Evolutionary conservation across 176 grass and related monocot species (phyloP).

Genomic region (Aegilops longissima): DNA sequence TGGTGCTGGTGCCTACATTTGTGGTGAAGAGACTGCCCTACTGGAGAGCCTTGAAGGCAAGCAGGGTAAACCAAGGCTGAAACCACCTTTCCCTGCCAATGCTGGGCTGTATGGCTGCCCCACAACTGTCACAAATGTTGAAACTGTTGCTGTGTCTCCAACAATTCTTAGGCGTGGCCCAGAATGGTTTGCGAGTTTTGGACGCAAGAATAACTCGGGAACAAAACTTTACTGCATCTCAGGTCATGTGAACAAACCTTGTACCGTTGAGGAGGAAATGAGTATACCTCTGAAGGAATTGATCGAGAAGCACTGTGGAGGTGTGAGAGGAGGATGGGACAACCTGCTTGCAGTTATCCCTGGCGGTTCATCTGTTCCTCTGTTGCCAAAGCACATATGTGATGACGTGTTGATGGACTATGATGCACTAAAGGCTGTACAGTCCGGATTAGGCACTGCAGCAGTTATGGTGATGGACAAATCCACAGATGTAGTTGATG

Average conservation of each 20-base stretch:
- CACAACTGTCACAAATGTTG: slow-evolving; percentile 90
- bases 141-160: slow-evolving; percentile 88
- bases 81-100: slow-evolving; percentile 92
- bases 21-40: slow-evolving; percentile 93
- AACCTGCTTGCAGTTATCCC: slow-evolving; percentile 87
- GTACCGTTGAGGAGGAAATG: slow-evolving; percentile 96
- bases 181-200: slow-evolving; percentile 96
- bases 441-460: slow-evolving; percentile 81
- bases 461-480: slow-evolving; percentile 95
- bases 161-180: slow-evolving; percentile 87
- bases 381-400: slow-evolving; percentile 84
- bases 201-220: slow-evolving; percentile 84
- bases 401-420: slow-evolving; percentile 95
- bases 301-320: slow-evolving; percentile 84
- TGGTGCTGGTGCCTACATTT: slow-evolving; percentile 95
- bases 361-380: slow-evolving; percentile 80
- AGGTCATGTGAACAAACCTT: slow-evolving; percentile 93
- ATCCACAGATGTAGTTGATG: slow-evolving; percentile 88
- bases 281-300: slow-evolving; percentile 90
- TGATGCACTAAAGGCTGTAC: slow-evolving; percentile 84
- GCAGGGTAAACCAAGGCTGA: slow-evolving; percentile 85
- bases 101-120: slow-evolving; percentile 84
- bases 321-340: slow-evolving; percentile 93
- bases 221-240: slow-evolving; percentile 86
- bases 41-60: slow-evolving; percentile 93